These are phyloP conservation scores for Jaapia argillacea DNA, from an alignment of 768 basidiomycete species.

Conservation along the genomic window DNA sequence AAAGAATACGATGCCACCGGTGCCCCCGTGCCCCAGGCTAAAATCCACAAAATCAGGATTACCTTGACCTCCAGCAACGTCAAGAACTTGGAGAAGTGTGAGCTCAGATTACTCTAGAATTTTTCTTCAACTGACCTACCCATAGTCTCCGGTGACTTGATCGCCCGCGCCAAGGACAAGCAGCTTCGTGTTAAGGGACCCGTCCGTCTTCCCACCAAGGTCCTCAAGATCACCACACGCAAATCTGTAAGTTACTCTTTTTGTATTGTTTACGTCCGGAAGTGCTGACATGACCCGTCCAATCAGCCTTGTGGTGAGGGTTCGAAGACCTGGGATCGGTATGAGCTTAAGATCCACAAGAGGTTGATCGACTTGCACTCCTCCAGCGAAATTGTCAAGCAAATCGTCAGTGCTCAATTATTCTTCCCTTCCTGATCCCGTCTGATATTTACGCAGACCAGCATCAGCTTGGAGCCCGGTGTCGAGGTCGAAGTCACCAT, in stretches of 20 bases:
- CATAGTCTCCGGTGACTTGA: constrained; percentile 87
- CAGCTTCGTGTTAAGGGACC: constrained; percentile 99
- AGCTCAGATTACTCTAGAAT: not conserved
- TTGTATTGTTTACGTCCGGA: no score
- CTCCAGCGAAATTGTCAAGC: constrained; percentile 98
- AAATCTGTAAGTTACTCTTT: constrained; percentile 67
- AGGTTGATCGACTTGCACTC: constrained; percentile 98
- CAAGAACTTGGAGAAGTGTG: constrained; percentile 97
- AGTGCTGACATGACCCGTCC: not conserved
- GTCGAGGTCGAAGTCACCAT: constrained; percentile 99
- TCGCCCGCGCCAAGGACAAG: constrained; percentile 99
- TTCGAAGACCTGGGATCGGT: constrained; percentile 99
- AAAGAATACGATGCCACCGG: constrained; percentile 96
- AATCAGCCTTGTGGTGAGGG: constrained; percentile 97
- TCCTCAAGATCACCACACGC: constrained; percentile 97
- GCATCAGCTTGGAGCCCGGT: constrained; percentile 97
- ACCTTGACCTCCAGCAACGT: constrained; percentile 98
- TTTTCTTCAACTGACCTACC: not conserved
- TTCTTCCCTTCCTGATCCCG: constrained; percentile 1
- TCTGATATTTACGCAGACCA: constrained; percentile 49
- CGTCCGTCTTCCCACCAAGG: constrained; percentile 97
- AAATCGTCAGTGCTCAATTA: constrained; percentile 66
- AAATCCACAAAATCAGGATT: constrained; percentile 99
- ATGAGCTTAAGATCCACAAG: constrained; percentile 99
- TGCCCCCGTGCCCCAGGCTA: constrained; percentile 76